Evolutionary conservation across 129 eudicot genomes (phyloP).

Genomic region (Helianthus tuberosus): DNA sequence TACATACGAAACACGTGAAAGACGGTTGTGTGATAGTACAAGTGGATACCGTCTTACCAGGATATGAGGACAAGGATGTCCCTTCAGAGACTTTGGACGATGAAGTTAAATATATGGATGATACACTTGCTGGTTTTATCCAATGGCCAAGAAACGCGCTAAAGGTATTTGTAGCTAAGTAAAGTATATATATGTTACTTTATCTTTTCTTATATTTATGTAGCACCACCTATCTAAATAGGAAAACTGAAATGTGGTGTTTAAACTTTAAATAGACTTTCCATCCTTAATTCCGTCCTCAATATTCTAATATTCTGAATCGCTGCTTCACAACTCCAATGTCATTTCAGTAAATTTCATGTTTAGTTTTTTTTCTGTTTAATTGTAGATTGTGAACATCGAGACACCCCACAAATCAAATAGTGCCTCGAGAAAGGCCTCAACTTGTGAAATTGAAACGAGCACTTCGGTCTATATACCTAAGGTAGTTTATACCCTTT

Average conservation of each 20-base stretch:
- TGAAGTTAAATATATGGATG: background rate
- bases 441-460: background rate
- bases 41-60: background rate
- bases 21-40: background rate
- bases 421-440: background rate
- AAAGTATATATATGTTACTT: too few relatives aligned
- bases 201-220: too few relatives aligned
- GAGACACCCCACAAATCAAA: background rate
- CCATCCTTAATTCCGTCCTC: too few relatives aligned
- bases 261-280: too few relatives aligned
- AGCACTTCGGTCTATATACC: background rate
- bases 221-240: too few relatives aligned
- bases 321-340: too few relatives aligned
- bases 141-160: background rate
- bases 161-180: too few relatives aligned
- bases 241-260: too few relatives aligned
- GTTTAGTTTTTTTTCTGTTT: background rate
- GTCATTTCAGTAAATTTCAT: too few relatives aligned
- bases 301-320: too few relatives aligned
- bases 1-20: background rate
- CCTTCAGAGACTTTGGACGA: background rate
- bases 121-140: background rate
- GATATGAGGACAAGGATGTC: background rate
- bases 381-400: background rate
- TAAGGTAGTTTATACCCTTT: too few relatives aligned